A percentile compares a stretch with the other conserved stretches of the same genome.
phyloP scores from a whole-genome alignment of 345 rosid genomes.

The Hibiscus mutabilis region DNA sequence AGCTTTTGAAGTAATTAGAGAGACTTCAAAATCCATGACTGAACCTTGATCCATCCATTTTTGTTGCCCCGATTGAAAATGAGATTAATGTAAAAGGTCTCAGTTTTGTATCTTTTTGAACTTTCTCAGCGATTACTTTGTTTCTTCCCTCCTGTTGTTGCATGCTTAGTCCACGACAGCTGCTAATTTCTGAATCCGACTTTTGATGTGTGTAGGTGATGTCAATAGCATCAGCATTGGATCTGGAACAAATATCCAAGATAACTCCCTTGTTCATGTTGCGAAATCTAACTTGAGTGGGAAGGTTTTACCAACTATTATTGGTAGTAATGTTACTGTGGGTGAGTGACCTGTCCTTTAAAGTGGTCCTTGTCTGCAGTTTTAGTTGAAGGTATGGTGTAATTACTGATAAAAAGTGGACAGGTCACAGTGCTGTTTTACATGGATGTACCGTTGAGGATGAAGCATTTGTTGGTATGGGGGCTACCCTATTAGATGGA shows the following conservation, averaged over 20 bases:
- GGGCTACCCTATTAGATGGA: conserved; percentile 80
- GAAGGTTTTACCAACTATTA: conserved; percentile 66
- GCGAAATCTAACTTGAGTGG: conserved; percentile 79
- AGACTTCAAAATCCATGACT: background rate
- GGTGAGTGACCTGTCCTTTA: conserved; percentile 30
- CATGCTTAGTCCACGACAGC: background rate
- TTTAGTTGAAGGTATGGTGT: background rate
- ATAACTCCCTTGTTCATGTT: conserved; percentile 74
- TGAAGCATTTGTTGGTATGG: conserved; percentile 76
- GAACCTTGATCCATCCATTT: background rate
- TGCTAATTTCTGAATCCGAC: conserved; percentile 7
- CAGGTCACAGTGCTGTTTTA: conserved; percentile 83
- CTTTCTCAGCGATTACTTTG: background rate
- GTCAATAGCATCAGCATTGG: conserved; percentile 67
- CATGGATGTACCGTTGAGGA: conserved; percentile 90
- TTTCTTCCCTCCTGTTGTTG: background rate
- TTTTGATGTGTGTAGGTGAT: conserved; percentile 41
- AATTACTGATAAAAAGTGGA: conserved; percentile 13
- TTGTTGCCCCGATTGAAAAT: background rate
- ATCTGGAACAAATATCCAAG: conserved; percentile 75
- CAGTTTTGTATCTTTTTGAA: background rate
- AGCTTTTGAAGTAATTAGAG: background rate
- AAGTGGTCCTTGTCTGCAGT: background rate
- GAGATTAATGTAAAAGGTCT: background rate
- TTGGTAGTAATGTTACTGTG: conserved; percentile 76